Evolutionary conservation across 2,329 filamentous ascomycete species (phyloP), one percentile per base, ranked within the genome.

Genomic region (Cercospora sp.): DNA sequence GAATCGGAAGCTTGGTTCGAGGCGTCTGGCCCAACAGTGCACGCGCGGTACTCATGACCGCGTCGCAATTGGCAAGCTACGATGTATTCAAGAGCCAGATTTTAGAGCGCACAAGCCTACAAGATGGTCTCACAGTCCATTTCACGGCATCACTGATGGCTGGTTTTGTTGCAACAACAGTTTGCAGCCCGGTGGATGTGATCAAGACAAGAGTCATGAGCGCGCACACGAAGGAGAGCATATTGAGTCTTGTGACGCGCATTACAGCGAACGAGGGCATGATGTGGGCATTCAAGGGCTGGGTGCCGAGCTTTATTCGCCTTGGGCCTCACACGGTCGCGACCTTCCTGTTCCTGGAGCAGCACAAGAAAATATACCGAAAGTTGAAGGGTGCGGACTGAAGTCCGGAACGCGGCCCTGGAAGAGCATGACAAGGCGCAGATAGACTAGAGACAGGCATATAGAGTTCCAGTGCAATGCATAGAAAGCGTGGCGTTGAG

Each of bases 151-250:
- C 88, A 0, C 89, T 95, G 74, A 80, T 94, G 68, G 92, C 92
- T 0, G 92, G 92, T 9, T 89, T 96, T 69, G 90, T 93, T 6
- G 93, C 93, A 4, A 94, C 93, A 1, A 95, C 92, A 0, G 87
- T 94, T 12, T 95, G 91, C 72, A 93, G 89, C 66, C 93, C 93
- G 0, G 89, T 96, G 61, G 93, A 96, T 79, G 93, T 97, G 31
- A 89, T 97, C 81, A 96, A 96, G 84, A 97, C 93, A 9, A 85
- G 91, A 26, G 87, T 96, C 75, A 97, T 97, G 93, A 91, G 89
- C 69, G 86, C 89, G 1, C 81, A 82, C 16, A 75, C 84, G 65
- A 81, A 82, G 12, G 76, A 86, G 70, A 80, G 79, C 40, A 80
- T 95, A 31, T 71, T 86, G 3, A 82, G 82, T 65, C 79, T 93